Conservation (phyloP, 371 early-diverging fungal genomes). For the Smittium mucronatum region DNA sequence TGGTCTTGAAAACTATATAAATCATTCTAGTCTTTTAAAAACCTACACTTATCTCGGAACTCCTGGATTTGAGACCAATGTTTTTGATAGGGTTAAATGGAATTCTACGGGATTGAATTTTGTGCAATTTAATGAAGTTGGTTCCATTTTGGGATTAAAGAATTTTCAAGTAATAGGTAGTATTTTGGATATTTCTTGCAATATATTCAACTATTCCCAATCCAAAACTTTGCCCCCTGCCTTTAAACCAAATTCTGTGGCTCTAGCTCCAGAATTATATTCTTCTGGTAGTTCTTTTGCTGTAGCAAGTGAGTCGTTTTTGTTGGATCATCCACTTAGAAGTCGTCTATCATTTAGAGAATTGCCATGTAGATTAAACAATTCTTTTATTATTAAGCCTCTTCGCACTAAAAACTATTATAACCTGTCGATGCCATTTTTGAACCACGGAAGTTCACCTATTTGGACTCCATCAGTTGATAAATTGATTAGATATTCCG, state of each 20-base stretch:
- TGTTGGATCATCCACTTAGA: slow-evolving; percentile 38
- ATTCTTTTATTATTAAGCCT: not conserved
- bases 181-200: not conserved
- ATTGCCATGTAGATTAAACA: not conserved
- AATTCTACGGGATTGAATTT: not conserved
- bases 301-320: slow-evolving; percentile 36
- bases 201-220: not conserved
- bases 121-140: not conserved
- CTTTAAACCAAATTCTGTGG: slow-evolving; percentile 39
- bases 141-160: not conserved
- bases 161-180: not conserved
- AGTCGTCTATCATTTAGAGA: slow-evolving; percentile 19
- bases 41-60: not conserved
- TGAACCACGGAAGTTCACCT: slow-evolving; percentile 24
- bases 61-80: not conserved
- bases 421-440: slow-evolving; percentile 15
- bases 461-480: slow-evolving; percentile 51
- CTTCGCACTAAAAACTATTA: not conserved
- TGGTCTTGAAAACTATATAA: not conserved
- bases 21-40: not conserved
- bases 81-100: not conserved
- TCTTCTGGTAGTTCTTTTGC: slow-evolving; percentile 54
- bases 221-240: slow-evolving; percentile 18
- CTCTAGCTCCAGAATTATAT: slow-evolving; percentile 50
- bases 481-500: slow-evolving; percentile 81